Percentiles rank a stretch among this genome's conserved stretches.
These are phyloP conservation scores for Hydnum rufescens DNA, from an alignment of 768 basidiomycete species.

Conservation along the genomic window DNA sequence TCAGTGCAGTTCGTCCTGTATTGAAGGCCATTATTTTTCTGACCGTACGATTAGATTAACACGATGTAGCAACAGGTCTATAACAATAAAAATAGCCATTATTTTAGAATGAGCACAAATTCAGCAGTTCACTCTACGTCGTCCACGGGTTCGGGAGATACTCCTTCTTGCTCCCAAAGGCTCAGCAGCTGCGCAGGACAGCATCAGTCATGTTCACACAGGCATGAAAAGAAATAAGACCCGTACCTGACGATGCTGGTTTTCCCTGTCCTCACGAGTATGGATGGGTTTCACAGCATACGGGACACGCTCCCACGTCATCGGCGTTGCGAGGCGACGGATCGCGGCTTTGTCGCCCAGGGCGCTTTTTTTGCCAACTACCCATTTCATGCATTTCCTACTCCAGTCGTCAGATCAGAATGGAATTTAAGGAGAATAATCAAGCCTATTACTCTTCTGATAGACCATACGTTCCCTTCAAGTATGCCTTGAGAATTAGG, in stretches of 20 bases:
- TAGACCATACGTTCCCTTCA: slow-evolving; percentile 65
- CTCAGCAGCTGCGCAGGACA: slow-evolving; percentile 37
- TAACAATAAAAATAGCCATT: neutral
- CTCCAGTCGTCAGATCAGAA: neutral
- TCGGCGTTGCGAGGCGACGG: slow-evolving; percentile 37
- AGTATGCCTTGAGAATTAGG: slow-evolving; percentile 69
- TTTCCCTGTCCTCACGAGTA: slow-evolving; percentile 37
- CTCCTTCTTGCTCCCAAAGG: slow-evolving; percentile 68
- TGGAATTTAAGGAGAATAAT: neutral
- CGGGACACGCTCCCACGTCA: slow-evolving; percentile 57
- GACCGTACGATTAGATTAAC: too few relatives aligned
- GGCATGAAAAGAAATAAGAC: neutral
- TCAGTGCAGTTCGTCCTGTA: too few relatives aligned
- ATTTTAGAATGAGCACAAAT: neutral
- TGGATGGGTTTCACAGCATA: slow-evolving; percentile 40
- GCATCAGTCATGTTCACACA: slow-evolving; percentile 7
- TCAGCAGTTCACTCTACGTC: neutral
- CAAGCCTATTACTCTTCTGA: slow-evolving; percentile 63
- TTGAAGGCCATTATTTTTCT: too few relatives aligned
- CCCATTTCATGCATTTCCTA: slow-evolving; percentile 85
- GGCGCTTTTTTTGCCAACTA: slow-evolving; percentile 73
- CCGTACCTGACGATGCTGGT: slow-evolving; percentile 47
- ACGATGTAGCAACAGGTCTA: too few relatives aligned
- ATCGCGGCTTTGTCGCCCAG: slow-evolving; percentile 65
- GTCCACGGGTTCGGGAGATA: slow-evolving; percentile 21